These are phyloP conservation scores for Jamesozyma piceae DNA, from an alignment of 805 yeast species.

Conservation along the genomic window DNA sequence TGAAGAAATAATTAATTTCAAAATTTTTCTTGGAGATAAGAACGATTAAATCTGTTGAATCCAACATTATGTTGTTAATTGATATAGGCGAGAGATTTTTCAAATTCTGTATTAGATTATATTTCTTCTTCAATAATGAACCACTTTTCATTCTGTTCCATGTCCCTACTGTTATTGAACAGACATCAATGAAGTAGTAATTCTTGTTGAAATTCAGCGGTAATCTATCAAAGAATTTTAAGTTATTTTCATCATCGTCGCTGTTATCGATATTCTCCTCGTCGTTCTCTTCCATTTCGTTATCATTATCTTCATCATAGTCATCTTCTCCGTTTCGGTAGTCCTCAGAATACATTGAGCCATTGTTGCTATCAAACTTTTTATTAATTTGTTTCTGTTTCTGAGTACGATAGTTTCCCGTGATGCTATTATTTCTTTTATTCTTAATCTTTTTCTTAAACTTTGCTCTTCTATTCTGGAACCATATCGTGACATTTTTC, in stretches of 20 bases:
- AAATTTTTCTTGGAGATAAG: conserved; percentile 58
- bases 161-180: conserved; percentile 62
- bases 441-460: conserved; percentile 43
- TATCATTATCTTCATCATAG: background rate
- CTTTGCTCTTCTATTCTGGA: conserved; percentile 80
- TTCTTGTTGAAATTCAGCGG: conserved; percentile 55
- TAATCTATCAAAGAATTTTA: conserved; percentile 30
- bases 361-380: background rate
- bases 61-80: conserved; percentile 52
- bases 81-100: conserved; percentile 61
- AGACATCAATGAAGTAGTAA: conserved; percentile 59
- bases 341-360: background rate
- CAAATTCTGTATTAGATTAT: conserved; percentile 35
- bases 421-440: background rate
- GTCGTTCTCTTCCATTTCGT: background rate
- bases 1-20: conserved; percentile 70
- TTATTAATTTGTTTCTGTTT: conserved; percentile 1
- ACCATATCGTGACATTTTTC: conserved; percentile 86
- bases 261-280: background rate
- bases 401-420: no score
- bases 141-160: conserved; percentile 78
- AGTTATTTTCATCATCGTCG: conserved; percentile 3
- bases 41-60: conserved; percentile 60
- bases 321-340: conserved; percentile 4
- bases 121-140: conserved; percentile 31